Base-by-base conservation (phyloP, 2,329 filamentous ascomycete genomes). In the Talaromyces sp. region DNA sequence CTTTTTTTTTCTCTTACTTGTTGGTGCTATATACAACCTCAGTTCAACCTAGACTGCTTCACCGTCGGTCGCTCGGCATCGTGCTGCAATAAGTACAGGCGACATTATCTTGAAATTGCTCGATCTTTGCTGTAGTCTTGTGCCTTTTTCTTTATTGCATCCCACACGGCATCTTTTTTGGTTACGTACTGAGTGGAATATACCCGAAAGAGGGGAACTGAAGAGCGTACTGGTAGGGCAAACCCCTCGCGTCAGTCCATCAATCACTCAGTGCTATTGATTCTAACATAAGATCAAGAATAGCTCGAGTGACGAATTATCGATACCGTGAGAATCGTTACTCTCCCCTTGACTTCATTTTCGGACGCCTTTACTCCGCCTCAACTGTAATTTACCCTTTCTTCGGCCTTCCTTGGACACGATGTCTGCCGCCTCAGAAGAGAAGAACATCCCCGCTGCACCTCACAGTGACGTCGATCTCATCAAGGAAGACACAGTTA, bases 381-480 rank as follows among this genome's bases (percentile, higher is more conserved):
- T 22, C n/a, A 43, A 19, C 15, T 43, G 22, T 59, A 9, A 59
- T 15, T 19, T 31, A 27, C 25, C 35, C 13, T 31, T 27, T 45
- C 11, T 37, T 27, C 22, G 3, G 3, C 19, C 56, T 17, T 27
- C 33, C 1, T 27, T 19, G 15, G 37, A 33, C 27, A 59, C 45
- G 25, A 72, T 71, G 70, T 49, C 62, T 49, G 63, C 68, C 25
- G 57, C 52, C 57, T 61, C 66, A 33, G 60, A 64, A 39, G 68
- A 71, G 57, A 65, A 62, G n/a, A 62, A 61, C 5, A 17, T 52
- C 31, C 27, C 52, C 52, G 52, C 50, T 37, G 39, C 45, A 61
- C 33, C 41, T 43, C 35, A 39, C 59, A 58, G 25, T 22, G 60
- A 62, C 37, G 47, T 50, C 71, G 69, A 68, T 63, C 68, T 67